Evolutionary conservation across 768 basidiomycete species (phyloP).

Genomic region (Lactarius akahatsu): DNA sequence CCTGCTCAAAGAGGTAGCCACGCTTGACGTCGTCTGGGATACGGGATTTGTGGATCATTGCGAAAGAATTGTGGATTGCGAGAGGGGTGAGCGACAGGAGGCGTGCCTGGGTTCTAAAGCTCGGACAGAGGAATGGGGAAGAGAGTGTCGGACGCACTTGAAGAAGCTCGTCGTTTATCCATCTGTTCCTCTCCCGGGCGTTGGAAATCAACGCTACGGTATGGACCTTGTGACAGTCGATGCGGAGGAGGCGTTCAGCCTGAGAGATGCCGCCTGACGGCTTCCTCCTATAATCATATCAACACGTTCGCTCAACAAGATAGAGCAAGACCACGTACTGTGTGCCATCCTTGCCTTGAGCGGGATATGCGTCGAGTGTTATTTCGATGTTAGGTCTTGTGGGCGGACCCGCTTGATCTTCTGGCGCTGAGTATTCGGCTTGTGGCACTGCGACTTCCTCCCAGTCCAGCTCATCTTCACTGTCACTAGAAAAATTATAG

Average conservation of each 20-base stretch:
- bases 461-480: constrained; percentile 30
- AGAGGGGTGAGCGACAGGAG: constrained; percentile 85
- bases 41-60: constrained; percentile 74
- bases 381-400: constrained; percentile 62
- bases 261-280: constrained; percentile 42
- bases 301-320: constrained; percentile 1
- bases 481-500: constrained; percentile 5
- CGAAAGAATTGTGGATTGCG: constrained; percentile 75
- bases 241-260: constrained; percentile 69
- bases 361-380: constrained; percentile 53
- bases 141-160: constrained; percentile 54
- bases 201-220: constrained; percentile 78
- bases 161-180: constrained; percentile 78
- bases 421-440: neutral
- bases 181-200: constrained; percentile 72
- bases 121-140: constrained; percentile 18
- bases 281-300: constrained; percentile 40
- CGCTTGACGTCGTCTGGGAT: constrained; percentile 79
- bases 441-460: constrained; percentile 28
- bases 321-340: constrained; percentile 45
- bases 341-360: constrained; percentile 38
- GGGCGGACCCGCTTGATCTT: constrained; percentile 31
- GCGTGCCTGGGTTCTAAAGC: constrained; percentile 60
- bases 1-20: constrained; percentile 84
- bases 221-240: constrained; percentile 88